Evolutionary conservation across 768 basidiomycete species (phyloP), one percentile per base, ranked within the genome.

Genomic region (Russula foetens): DNA sequence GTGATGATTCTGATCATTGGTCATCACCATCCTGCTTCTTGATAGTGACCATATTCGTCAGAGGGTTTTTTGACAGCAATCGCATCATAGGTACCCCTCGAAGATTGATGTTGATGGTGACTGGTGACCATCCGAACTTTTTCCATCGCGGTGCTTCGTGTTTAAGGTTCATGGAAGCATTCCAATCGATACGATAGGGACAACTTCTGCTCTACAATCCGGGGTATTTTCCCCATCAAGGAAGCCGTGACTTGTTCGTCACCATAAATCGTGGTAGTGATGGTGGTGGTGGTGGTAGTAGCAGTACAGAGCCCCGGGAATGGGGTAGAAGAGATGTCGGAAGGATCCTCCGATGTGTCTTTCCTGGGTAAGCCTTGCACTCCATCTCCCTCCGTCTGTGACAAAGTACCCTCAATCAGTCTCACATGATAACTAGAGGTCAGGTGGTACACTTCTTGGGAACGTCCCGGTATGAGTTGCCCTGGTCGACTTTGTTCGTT

Each of bases 61-160:
- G n/a, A n/a, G n/a, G n/a, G n/a, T n/a, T n/a, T n/a, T n/a, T 35
- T 35, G 35, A 35, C 35, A 35, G 44, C 23, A 17, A 39, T 57
- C 52, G 52, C 60, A 62, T 62, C 60, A 57, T 47, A n/a, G 8
- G 57, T 58, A 58, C 46, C 44, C 51, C 46, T 35, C 26, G 35
- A 26, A 45, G 48, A 56, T 38, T 21, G 53, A 5, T 33, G 31
- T 4, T 4, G 4, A 33, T 33, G 9, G 31, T 33, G 26, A n/a
- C n/a, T 55, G 29, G 29, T 21, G 31, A 31, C 39, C 39, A 39
- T 26, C 24, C 35, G 19, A 38, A 38, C 23, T 7, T 29, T 23
- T 52, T 31, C 54, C 38, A 57, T 43, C 60, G 19, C 29, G n/a
- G 50, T 41, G 15, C 45, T 53, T 50, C 56, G 51, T 26, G 12